phyloP scores from a whole-genome alignment of 2,329 filamentous ascomycete genomes.

The Rhynchosporium agropyri region DNA sequence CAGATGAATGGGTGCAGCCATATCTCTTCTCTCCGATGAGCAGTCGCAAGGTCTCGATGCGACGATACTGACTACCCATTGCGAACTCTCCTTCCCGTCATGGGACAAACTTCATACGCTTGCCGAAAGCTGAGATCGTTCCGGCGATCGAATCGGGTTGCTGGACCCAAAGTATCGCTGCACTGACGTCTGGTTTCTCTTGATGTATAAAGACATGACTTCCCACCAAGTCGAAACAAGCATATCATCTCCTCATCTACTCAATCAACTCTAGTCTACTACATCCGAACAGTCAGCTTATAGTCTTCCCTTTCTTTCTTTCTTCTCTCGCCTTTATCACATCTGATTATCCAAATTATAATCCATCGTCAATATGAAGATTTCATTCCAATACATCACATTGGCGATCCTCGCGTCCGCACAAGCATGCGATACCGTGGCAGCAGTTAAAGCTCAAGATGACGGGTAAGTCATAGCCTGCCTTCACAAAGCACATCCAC shows the following conservation, averaged over 20 bases:
- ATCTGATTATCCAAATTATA: neutral
- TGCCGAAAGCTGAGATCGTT: no score
- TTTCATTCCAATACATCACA: conserved; percentile 14
- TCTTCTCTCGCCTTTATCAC: neutral
- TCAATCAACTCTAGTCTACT: no score
- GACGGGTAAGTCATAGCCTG: neutral
- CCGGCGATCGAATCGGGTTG: no score
- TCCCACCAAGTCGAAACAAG: no score
- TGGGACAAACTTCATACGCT: no score
- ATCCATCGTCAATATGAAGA: neutral
- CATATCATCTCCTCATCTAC: no score
- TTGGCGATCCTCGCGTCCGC: conserved; percentile 7
- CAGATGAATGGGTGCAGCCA: neutral
- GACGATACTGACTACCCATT: neutral
- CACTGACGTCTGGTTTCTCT: no score
- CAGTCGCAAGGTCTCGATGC: neutral
- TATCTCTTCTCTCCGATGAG: neutral
- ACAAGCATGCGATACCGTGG: neutral
- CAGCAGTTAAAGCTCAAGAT: neutral
- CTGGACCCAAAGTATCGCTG: no score
- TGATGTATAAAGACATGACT: no score
- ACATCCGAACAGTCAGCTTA: no score
- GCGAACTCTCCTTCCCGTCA: no score
- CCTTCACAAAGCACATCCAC: neutral
- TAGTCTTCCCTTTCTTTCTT: no score